Evolutionary conservation across 179 eudicot genomes (phyloP).

Genomic region (Silene vulgaris): DNA sequence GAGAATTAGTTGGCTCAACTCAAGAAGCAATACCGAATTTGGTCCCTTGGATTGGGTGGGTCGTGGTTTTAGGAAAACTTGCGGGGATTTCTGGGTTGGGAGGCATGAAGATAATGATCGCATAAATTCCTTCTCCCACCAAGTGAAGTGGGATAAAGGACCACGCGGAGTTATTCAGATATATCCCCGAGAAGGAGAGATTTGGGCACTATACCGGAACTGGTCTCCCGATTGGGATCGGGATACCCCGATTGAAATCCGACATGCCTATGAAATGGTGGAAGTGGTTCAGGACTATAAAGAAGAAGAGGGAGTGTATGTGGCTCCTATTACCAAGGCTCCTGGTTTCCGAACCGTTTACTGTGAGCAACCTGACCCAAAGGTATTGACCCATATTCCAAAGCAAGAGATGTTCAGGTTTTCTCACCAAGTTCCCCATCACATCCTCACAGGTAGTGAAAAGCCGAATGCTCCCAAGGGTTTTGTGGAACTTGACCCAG

Average conservation of each 20-base stretch:
- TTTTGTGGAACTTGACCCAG: conserved; percentile 37
- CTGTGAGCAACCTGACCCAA: conserved; percentile 21
- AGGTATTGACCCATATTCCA: conserved; percentile 27
- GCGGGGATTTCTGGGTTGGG: conserved; percentile 70
- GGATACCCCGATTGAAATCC: conserved; percentile 47
- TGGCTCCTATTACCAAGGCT: conserved; percentile 32
- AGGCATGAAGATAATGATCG: conserved; percentile 39
- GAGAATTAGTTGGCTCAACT: conserved; percentile 59
- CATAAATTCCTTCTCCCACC: conserved; percentile 77
- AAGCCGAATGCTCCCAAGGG: conserved; percentile 33
- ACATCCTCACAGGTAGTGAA: conserved; percentile 30
- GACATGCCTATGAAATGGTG: conserved; percentile 78
- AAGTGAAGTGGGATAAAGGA: conserved; percentile 56
- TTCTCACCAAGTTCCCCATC: conserved; percentile 40
- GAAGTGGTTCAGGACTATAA: conserved; percentile 69
- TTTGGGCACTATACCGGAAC: conserved; percentile 77
- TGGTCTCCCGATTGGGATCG: conserved; percentile 78
- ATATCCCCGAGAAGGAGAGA: conserved; percentile 69
- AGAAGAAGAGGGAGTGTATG: conserved; percentile 40
- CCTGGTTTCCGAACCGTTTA: conserved; percentile 33
- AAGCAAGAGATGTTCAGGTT: conserved; percentile 41
- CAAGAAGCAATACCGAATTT: conserved; percentile 60
- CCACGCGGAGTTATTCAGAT: conserved; percentile 67
- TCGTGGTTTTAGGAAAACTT: conserved; percentile 61
- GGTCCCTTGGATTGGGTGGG: conserved; percentile 59